Base-by-base conservation (phyloP, 345 rosid species). In the Gynandropsis gynandra region DNA sequence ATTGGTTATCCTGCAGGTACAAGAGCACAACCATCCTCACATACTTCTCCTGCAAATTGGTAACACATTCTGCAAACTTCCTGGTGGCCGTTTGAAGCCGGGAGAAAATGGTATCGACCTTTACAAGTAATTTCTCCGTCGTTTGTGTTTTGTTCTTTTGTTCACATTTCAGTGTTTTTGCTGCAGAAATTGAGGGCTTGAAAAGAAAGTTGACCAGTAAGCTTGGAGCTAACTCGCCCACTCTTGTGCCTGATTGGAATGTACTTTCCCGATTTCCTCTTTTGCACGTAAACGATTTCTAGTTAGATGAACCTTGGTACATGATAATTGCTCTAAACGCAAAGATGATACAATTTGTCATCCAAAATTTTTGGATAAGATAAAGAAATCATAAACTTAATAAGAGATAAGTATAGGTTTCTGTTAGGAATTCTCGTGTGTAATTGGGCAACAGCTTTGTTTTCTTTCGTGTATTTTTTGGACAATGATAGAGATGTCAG, bases 11-110 rank as follows among this genome's bases (percentile, higher is more conserved):
- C 32, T 78, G 63, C 75, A 80, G 95, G 95, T 85, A 33, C 89
- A 85, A 51, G 95, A 82, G 53, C 87, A 85, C 61, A 77, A 75
- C 52, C 89, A 80, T 72, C 95, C 89, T 16, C 87, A 78, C 64
- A 82, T 85, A 62, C 85, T 85, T 40, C 82, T 85, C 20, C 78
- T 85, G 54, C 84, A 85, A 70, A 77, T 80, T 46, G 95, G 95
- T 19, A 77, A 76, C 59, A 79, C 87, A 33, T 79, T 85, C 70
- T 80, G 87, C 73, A 85, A 85, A 71, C 89, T 85, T 69, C 90
- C 87, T 15, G 95, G 95, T 37, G 90, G 90, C 0, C 83, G 95
- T 21, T 47, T 85, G 54, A 85, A 73, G 76, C 85, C 87, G 31
- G 89, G 89, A 59, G 95, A 85, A 64, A 82, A 82, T 51, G 95